These are phyloP conservation scores for Talaromyces trachyspermus DNA, from an alignment of 495 filamentous ascomycete genomes.

Conservation along the genomic window DNA sequence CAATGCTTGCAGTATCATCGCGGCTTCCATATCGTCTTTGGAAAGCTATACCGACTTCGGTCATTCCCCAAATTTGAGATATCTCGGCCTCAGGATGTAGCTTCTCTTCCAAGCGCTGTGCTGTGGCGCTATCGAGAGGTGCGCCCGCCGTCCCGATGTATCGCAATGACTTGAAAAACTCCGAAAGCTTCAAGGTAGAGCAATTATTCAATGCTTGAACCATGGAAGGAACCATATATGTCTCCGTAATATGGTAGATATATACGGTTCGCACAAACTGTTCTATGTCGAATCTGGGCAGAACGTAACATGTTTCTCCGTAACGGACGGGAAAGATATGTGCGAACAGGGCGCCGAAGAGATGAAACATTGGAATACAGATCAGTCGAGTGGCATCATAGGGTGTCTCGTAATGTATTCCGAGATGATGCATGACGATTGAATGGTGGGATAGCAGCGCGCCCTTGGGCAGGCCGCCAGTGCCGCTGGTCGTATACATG, in stretches of 20 bases:
- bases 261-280: constrained; percentile 48
- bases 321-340: constrained; percentile 49
- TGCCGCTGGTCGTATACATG: constrained; percentile 50
- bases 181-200: constrained; percentile 29
- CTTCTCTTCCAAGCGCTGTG: constrained; percentile 28
- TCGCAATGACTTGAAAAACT: constrained; percentile 42
- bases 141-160: constrained; percentile 43
- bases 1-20: constrained; percentile 32
- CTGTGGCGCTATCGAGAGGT: constrained; percentile 34
- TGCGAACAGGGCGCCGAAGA: constrained; percentile 46
- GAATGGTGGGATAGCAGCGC: constrained; percentile 46
- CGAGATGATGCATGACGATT: constrained; percentile 45
- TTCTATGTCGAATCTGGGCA: constrained; percentile 52
- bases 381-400: constrained; percentile 44
- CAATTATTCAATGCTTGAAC: constrained; percentile 43
- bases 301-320: constrained; percentile 49
- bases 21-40: constrained; percentile 41
- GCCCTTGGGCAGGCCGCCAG: constrained; percentile 53
- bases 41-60: constrained; percentile 44
- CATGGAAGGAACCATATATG: constrained; percentile 56
- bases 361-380: constrained; percentile 61
- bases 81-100: constrained; percentile 35
- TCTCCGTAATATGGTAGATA: constrained; percentile 52
- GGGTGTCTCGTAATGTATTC: constrained; percentile 39
- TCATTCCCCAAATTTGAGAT: constrained; percentile 40